phyloP scores from a whole-genome alignment of 306 rosid genomes.

The Prunus mume region DNA sequence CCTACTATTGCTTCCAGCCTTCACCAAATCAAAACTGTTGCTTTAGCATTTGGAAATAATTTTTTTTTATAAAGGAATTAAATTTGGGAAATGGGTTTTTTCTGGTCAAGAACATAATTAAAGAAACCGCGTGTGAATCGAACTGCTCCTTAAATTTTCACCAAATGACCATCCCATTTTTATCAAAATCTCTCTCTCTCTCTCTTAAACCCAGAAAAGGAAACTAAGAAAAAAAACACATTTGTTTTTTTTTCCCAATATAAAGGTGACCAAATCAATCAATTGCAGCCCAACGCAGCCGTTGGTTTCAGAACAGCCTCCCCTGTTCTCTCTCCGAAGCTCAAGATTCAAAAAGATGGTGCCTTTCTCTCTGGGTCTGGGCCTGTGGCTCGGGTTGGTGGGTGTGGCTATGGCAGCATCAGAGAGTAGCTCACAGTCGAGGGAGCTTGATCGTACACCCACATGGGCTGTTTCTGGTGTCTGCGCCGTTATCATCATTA shows the following conservation, averaged over 20 bases:
- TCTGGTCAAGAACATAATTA: neutral
- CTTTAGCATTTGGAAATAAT: neutral
- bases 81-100: neutral
- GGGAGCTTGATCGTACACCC: conserved; percentile 74
- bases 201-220: neutral
- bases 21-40: neutral
- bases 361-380: neutral
- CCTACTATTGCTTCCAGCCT: neutral
- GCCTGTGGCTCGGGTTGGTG: conserved; percentile 17
- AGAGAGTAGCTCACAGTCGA: conserved; percentile 25
- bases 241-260: neutral
- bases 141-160: neutral
- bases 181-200: neutral
- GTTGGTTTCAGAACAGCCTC: neutral
- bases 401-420: conserved; percentile 48
- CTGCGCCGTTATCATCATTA: conserved; percentile 67
- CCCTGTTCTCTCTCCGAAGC: neutral
- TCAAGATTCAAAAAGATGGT: neutral
- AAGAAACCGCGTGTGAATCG: neutral
- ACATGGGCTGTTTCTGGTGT: conserved; percentile 94
- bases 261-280: neutral
- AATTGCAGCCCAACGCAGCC: neutral
- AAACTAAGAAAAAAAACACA: neutral
- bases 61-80: too few relatives aligned
- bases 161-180: neutral